Evolutionary conservation across 1,139 yeast species (phyloP).

Genomic region (Blastobotrys proliferans): DNA sequence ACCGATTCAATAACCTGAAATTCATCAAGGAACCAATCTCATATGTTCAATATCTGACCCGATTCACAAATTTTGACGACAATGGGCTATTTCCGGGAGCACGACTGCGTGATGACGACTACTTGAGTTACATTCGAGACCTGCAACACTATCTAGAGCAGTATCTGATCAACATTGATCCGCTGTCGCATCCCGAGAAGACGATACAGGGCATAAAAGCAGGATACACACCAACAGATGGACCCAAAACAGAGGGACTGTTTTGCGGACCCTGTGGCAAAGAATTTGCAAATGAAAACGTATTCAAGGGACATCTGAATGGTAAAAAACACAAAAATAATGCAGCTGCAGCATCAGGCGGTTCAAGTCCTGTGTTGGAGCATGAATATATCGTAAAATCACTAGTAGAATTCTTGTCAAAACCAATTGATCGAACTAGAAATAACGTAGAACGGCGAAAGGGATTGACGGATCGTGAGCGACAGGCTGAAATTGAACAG

Average conservation of each 20-base stretch:
- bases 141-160: slow-evolving; percentile 45
- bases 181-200: slow-evolving; percentile 44
- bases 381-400: slow-evolving; percentile 38
- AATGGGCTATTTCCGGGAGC: slow-evolving; percentile 21
- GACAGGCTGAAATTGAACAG: slow-evolving; percentile 51
- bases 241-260: slow-evolving; percentile 16
- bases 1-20: slow-evolving; percentile 47
- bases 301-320: slow-evolving; percentile 60
- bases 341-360: slow-evolving; percentile 11
- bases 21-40: slow-evolving; percentile 29
- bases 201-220: slow-evolving; percentile 36
- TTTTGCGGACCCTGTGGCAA: slow-evolving; percentile 67
- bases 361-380: slow-evolving; percentile 6
- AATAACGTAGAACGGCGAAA: slow-evolving; percentile 61
- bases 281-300: slow-evolving; percentile 59
- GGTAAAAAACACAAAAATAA: slow-evolving; percentile 77
- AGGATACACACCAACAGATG: slow-evolving; percentile 31
- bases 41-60: slow-evolving; percentile 50
- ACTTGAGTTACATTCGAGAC: slow-evolving; percentile 42
- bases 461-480: slow-evolving; percentile 72
- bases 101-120: slow-evolving; percentile 34
- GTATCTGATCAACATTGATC: slow-evolving; percentile 47
- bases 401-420: slow-evolving; percentile 38
- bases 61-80: slow-evolving; percentile 43
- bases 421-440: slow-evolving; percentile 47